phyloP scores from a whole-genome alignment of 768 basidiomycete genomes.

The Boletus sensibilis region DNA sequence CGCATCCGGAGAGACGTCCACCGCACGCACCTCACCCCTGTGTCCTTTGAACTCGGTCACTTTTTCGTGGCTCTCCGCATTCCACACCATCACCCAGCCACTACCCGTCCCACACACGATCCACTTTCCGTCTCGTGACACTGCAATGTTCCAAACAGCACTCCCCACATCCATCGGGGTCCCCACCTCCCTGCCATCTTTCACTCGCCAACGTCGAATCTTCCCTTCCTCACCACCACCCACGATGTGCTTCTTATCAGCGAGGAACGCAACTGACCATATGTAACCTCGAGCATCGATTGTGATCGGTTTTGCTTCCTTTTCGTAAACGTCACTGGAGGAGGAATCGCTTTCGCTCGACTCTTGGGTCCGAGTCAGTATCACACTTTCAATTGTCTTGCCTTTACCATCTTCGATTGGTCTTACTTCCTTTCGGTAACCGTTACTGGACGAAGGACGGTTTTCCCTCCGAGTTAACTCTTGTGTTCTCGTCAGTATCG shows the following conservation, averaged over 20 bases:
- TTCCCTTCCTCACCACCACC: background rate
- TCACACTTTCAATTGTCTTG: background rate
- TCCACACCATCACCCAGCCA: background rate
- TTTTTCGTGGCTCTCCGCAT: background rate
- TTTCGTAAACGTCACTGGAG: background rate
- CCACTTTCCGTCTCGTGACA: background rate
- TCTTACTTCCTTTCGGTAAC: too few species aligned
- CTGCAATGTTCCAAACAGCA: background rate
- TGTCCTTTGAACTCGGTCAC: background rate
- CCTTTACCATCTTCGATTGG: too few species aligned
- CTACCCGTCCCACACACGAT: background rate
- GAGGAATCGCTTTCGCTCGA: too few species aligned
- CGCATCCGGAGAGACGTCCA: background rate
- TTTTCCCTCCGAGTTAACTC: too few species aligned
- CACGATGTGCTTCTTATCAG: background rate
- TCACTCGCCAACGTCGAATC: constrained; percentile 1
- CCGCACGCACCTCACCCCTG: background rate
- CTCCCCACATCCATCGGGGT: background rate
- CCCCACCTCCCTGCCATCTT: background rate
- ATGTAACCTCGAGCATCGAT: background rate
- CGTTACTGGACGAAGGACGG: too few species aligned
- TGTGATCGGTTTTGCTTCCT: background rate
- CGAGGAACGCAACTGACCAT: background rate
- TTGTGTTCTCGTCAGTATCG: too few species aligned
- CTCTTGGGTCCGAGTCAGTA: background rate